Percentiles rank a stretch among this genome's conserved stretches.
phyloP scores from a whole-genome alignment of 2,329 filamentous ascomycete genomes.

The Gyromitra esculenta region DNA sequence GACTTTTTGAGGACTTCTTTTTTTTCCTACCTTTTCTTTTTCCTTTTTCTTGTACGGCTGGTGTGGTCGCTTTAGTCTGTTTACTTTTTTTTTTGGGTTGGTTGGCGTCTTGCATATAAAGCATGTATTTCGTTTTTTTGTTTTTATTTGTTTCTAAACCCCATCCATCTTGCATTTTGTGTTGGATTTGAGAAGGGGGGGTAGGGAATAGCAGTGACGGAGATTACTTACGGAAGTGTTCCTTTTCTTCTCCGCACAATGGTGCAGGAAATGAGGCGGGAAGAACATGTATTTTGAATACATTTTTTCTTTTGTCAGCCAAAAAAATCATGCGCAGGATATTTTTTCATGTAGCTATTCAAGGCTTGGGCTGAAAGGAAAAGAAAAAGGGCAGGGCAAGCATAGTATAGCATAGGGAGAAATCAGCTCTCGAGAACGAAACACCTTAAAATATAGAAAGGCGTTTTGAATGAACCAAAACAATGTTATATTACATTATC shows the following conservation, averaged over 20 bases:
- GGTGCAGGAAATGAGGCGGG: slow-evolving; percentile 41
- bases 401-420: neutral
- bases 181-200: slow-evolving; percentile 7
- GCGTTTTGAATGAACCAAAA: slow-evolving; percentile 44
- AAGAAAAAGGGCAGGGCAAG: slow-evolving; percentile 35
- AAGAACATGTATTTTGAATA: slow-evolving; percentile 40
- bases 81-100: slow-evolving; percentile 38
- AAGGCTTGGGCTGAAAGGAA: slow-evolving; percentile 34
- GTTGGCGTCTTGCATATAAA: slow-evolving; percentile 53
- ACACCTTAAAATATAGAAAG: slow-evolving; percentile 42
- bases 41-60: slow-evolving; percentile 25
- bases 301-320: slow-evolving; percentile 45
- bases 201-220: slow-evolving; percentile 39
- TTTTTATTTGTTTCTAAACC: slow-evolving; percentile 39
- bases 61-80: slow-evolving; percentile 41
- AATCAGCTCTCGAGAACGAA: slow-evolving; percentile 23
- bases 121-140: slow-evolving; percentile 45
- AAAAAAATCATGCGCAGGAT: slow-evolving; percentile 40
- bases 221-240: slow-evolving; percentile 52
- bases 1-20: slow-evolving; percentile 8
- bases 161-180: slow-evolving; percentile 35
- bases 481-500: slow-evolving; percentile 48
- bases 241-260: slow-evolving; percentile 52
- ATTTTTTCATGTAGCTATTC: slow-evolving; percentile 36
- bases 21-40: slow-evolving; percentile 31